Evolutionary conservation across 306 rosid species (phyloP).

Genomic region (Medicago lupulina): DNA sequence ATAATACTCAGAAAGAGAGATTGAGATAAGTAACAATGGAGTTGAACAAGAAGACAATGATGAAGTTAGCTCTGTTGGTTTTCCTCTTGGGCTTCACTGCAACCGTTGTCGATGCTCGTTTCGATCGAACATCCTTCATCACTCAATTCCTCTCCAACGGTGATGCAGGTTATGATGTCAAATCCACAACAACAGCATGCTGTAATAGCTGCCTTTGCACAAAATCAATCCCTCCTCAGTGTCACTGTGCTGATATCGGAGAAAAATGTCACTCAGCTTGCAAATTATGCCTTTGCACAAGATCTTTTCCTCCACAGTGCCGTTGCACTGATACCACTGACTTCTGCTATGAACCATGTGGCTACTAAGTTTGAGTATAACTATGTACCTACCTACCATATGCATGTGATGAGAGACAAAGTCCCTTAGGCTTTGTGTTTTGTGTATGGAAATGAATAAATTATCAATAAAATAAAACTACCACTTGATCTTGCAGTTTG

Average conservation of each 20-base stretch:
- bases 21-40: not conserved
- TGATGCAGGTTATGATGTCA: not conserved
- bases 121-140: conserved; percentile 15
- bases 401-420: not conserved
- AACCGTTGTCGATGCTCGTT: conserved; percentile 19
- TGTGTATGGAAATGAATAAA: conserved; percentile 14
- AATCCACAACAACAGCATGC: conserved; percentile 15
- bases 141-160: not conserved
- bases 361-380: not conserved
- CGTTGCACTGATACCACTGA: not conserved
- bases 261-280: conserved; percentile 33
- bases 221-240: not conserved
- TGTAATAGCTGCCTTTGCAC: not conserved
- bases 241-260: not conserved
- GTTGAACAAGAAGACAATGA: not conserved
- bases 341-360: not conserved
- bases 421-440: not conserved
- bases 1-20: not conserved
- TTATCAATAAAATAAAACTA: not conserved
- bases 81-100: conserved; percentile 7
- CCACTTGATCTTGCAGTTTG: not conserved
- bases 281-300: not conserved
- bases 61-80: not conserved
- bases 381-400: not conserved
- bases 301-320: conserved; percentile 4